Evolutionary conservation across 495 filamentous ascomycete species (phyloP).

Genomic region (Tuber indicum): DNA sequence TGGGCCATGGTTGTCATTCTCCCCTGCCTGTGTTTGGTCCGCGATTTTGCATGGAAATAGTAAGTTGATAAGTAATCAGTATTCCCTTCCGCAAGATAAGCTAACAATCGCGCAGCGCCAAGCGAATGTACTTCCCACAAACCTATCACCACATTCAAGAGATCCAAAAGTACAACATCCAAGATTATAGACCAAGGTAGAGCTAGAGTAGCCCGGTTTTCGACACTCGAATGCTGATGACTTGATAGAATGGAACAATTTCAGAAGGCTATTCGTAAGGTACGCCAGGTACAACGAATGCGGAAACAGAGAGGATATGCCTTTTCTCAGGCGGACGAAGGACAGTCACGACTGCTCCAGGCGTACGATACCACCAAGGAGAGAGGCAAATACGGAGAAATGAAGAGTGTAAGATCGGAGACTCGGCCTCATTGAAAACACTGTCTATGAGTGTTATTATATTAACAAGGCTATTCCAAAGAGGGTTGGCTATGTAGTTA

Average conservation of each 20-base stretch:
- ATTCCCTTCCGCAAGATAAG: background rate
- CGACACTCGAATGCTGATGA: background rate
- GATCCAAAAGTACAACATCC: constrained; percentile 99
- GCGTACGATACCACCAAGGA: constrained; percentile 94
- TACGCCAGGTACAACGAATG: constrained; percentile 97
- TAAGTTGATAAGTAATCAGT: constrained; percentile 36
- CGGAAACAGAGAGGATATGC: constrained; percentile 98
- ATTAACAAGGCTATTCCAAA: constrained; percentile 26
- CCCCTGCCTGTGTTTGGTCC: constrained; percentile 73
- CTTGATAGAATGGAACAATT: constrained; percentile 89
- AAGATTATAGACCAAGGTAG: constrained; percentile 90
- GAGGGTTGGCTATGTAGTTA: constrained; percentile 29
- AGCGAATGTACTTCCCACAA: constrained; percentile 93
- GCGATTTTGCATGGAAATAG: constrained; percentile 77
- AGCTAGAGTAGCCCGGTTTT: constrained; percentile 22
- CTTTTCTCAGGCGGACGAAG: constrained; percentile 96
- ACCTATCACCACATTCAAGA: constrained; percentile 98
- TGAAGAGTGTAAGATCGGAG: constrained; percentile 57
- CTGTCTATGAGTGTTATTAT: constrained; percentile 23
- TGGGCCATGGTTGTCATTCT: constrained; percentile 80
- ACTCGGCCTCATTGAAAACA: constrained; percentile 17
- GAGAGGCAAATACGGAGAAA: constrained; percentile 90
- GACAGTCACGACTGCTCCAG: constrained; percentile 83
- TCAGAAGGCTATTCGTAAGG: constrained; percentile 98
- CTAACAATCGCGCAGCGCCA: constrained; percentile 64